Percentiles rank a stretch among this genome's conserved stretches.
Evolutionary conservation across 768 basidiomycete species (phyloP).

Genomic region (Panaeolus cyanescens): DNA sequence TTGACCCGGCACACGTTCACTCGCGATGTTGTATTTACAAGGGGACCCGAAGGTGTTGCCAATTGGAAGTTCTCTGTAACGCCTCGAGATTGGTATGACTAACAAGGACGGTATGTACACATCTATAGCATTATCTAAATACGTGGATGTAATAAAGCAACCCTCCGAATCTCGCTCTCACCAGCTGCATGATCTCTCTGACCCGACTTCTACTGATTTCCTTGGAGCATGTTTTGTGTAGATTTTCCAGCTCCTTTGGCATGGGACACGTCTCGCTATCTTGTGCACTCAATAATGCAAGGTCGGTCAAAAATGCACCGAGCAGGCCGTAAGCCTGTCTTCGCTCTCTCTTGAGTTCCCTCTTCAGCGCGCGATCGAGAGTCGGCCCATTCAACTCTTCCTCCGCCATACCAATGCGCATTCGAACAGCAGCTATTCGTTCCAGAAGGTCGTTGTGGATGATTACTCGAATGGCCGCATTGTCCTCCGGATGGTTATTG

Average conservation of each 20-base stretch:
- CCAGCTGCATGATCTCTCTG: neutral
- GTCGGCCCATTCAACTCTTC: neutral
- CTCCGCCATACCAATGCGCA: neutral
- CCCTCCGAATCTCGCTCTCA: neutral
- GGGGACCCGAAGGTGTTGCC: slow-evolving; percentile 6
- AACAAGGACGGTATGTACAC: too few species aligned
- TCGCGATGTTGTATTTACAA: slow-evolving; percentile 15
- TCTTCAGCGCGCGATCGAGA: neutral
- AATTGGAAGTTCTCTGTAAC: slow-evolving; percentile 10
- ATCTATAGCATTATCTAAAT: neutral
- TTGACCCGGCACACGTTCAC: slow-evolving; percentile 3
- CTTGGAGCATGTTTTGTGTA: neutral
- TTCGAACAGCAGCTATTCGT: neutral
- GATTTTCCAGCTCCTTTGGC: neutral
- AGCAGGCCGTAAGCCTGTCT: neutral
- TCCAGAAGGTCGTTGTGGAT: neutral
- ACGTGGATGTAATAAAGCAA: neutral
- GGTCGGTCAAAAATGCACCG: neutral
- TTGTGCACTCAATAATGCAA: neutral
- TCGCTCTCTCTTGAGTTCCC: neutral
- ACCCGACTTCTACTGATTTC: neutral
- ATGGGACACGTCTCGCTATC: neutral
- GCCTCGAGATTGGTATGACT: neutral
- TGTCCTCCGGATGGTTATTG: neutral
- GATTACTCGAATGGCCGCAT: neutral